Evolutionary conservation across 257 asterid species (phyloP).

Genomic region (Rehmannia glutinosa): DNA sequence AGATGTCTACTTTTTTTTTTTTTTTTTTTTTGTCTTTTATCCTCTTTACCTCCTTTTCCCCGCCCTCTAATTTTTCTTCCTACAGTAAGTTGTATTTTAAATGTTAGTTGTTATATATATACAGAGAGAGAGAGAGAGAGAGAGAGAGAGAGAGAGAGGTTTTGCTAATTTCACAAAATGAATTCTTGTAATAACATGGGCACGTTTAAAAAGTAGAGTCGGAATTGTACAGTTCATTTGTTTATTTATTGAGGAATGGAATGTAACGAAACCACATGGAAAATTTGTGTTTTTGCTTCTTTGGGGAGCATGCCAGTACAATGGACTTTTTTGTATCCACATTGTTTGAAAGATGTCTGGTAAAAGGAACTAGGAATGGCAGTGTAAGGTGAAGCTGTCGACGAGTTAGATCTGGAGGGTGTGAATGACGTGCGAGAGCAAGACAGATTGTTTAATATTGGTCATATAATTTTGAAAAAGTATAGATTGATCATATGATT

Average conservation of each 20-base stretch:
- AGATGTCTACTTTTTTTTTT: not conserved
- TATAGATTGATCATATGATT: no score
- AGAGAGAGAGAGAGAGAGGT: conserved; percentile 34
- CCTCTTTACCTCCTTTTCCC: not conserved
- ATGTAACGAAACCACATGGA: not conserved
- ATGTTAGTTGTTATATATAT: conserved; percentile 17
- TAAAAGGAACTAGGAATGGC: no score
- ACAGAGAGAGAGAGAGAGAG: conserved; percentile 36
- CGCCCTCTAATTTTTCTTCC: not conserved
- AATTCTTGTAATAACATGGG: conserved; percentile 11
- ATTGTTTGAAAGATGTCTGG: no score
- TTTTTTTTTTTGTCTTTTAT: no score
- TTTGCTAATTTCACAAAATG: conserved; percentile 2
- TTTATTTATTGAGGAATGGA: conserved; percentile 30
- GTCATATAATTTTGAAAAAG: no score
- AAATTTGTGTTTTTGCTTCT: no score
- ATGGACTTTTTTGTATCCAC: no score
- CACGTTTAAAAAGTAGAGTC: conserved; percentile 10
- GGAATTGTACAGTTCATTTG: conserved; percentile 47
- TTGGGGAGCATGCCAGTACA: no score
- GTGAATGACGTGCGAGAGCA: no score
- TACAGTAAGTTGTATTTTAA: conserved; percentile 25
- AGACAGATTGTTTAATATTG: no score
- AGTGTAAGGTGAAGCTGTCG: no score
- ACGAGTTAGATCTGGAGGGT: no score